A percentile compares a stretch with the other conserved stretches of the same genome.
Evolutionary conservation across 2,329 filamentous ascomycete species (phyloP).

Genomic region (Aureobasidium sp.): DNA sequence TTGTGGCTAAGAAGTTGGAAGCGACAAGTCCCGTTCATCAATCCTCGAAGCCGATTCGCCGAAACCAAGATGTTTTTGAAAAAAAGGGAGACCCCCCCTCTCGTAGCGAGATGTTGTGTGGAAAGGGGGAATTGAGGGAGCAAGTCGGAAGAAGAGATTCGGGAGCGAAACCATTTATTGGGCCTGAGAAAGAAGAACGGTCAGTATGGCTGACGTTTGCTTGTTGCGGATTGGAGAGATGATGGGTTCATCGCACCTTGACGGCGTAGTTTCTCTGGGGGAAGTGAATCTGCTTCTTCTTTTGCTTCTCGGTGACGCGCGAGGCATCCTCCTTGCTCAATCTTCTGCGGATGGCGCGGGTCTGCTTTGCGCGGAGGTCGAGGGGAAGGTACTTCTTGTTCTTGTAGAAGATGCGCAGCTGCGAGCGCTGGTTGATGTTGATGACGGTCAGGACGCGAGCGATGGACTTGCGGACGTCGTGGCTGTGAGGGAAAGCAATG

Average conservation of each 20-base stretch:
- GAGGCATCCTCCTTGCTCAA: conserved; percentile 86
- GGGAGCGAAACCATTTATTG: conserved; percentile 16
- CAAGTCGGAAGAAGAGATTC: conserved; percentile 16
- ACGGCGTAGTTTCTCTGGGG: conserved; percentile 98
- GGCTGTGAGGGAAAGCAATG: conserved; percentile 48
- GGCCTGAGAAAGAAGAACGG: not conserved
- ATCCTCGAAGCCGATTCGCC: conserved; percentile 14
- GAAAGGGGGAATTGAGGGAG: not conserved
- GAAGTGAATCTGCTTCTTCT: conserved; percentile 95
- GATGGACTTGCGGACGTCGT: conserved; percentile 99
- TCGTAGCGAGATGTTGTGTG: no score
- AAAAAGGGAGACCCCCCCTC: conserved; percentile 4
- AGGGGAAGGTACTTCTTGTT: conserved; percentile 99
- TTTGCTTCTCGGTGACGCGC: conserved; percentile 82
- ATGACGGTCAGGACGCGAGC: conserved; percentile 98
- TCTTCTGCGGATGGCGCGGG: conserved; percentile 92
- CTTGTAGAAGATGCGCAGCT: conserved; percentile 99
- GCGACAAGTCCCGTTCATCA: not conserved
- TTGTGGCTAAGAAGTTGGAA: conserved; percentile 7
- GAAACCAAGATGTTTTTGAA: no score
- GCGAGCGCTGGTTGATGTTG: conserved; percentile 97
- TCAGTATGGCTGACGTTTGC: not conserved
- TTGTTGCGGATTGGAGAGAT: not conserved
- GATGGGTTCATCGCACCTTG: conserved; percentile 57
- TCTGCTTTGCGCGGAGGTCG: conserved; percentile 97